phyloP scores from a whole-genome alignment of 139 green algal genomes.

The Gonium pectorale region DNA sequence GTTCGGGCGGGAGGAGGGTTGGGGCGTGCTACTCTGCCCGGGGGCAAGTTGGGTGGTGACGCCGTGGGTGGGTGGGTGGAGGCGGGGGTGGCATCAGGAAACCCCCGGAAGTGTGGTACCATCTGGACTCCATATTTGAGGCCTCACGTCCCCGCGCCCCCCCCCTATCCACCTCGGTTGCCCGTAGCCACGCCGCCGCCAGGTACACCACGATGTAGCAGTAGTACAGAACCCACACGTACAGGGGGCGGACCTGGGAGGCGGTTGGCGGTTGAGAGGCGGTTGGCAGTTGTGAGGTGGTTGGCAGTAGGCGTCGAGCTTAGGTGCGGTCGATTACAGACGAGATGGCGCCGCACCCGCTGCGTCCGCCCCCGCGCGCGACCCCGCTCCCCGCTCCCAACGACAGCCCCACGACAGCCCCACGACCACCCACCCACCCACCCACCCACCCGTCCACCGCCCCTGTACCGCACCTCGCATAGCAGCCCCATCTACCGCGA shows the following conservation, averaged over 20 bases:
- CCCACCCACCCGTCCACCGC: too few relatives aligned
- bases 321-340: too few relatives aligned
- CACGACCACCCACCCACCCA: too few relatives aligned
- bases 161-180: background rate
- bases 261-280: background rate
- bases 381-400: background rate
- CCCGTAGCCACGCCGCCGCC: constrained; percentile 16
- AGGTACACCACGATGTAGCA: constrained; percentile 42
- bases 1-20: background rate
- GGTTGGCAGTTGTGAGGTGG: background rate
- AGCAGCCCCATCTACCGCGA: too few relatives aligned
- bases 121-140: background rate
- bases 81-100: background rate
- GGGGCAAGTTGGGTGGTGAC: background rate
- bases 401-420: background rate
- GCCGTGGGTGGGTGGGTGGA: background rate
- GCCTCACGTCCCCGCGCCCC: background rate
- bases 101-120: background rate
- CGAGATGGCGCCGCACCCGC: background rate
- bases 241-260: constrained; percentile 1
- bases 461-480: too few relatives aligned
- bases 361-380: too few relatives aligned
- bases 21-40: too few relatives aligned
- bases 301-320: too few relatives aligned
- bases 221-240: constrained; percentile 48